Evolutionary conservation across 2,329 filamentous ascomycete genomes (phyloP).

Genomic region (Reticulascus tulasneorum): DNA sequence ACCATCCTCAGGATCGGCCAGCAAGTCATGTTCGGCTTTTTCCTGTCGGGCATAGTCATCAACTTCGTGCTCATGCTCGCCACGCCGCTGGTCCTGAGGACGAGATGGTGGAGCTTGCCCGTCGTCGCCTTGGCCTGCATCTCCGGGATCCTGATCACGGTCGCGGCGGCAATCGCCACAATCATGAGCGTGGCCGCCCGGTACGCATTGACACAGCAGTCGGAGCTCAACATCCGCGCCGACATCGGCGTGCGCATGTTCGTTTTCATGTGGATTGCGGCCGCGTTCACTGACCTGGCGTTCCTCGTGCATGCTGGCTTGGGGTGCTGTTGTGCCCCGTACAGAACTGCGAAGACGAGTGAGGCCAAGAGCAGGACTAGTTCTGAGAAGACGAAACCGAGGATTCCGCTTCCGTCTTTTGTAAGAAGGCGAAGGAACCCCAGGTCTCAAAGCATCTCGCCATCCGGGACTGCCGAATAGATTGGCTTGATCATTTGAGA

Average conservation of each 20-base stretch:
- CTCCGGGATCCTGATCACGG: constrained; percentile 62
- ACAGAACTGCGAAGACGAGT: no score
- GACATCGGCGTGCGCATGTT: constrained; percentile 71
- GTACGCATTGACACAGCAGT: constrained; percentile 67
- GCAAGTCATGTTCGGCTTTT: constrained; percentile 86
- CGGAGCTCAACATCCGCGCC: constrained; percentile 72
- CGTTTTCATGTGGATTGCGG: constrained; percentile 84
- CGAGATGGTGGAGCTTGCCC: constrained; percentile 60
- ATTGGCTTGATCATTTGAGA: no score
- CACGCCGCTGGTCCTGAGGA: constrained; percentile 50
- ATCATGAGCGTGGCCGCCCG: constrained; percentile 80
- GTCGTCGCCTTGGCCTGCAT: constrained; percentile 66
- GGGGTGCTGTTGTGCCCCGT: constrained; percentile 64
- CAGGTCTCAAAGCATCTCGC: no score
- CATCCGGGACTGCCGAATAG: no score
- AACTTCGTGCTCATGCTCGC: constrained; percentile 69
- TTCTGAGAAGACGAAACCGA: no score
- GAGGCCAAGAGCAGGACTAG: no score
- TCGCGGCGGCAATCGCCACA: constrained; percentile 71
- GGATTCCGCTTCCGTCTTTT: no score
- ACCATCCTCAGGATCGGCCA: constrained; percentile 70
- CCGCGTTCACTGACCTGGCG: constrained; percentile 61
- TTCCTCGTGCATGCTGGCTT: constrained; percentile 71
- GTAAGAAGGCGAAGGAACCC: no score
- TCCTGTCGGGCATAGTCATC: constrained; percentile 67